Evolutionary conservation across 2,329 filamentous ascomycete genomes (phyloP).

Genomic region (Verticillium isaacii): DNA sequence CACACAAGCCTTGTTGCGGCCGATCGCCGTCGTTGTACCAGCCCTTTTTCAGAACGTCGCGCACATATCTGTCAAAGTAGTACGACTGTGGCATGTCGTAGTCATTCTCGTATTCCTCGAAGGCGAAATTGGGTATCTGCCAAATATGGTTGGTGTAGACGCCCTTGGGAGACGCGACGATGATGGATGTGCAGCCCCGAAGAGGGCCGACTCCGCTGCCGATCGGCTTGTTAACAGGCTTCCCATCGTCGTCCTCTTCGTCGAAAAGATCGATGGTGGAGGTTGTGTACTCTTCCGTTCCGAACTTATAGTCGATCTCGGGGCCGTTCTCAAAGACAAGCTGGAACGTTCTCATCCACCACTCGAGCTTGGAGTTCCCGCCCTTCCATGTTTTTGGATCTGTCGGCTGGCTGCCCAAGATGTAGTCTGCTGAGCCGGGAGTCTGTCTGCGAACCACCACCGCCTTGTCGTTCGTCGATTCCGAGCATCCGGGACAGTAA

Average conservation of each 20-base stretch:
- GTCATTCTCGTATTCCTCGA: background rate
- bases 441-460: background rate
- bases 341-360: conserved; percentile 1
- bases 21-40: background rate
- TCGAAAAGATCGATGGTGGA: background rate
- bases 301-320: background rate
- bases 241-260: background rate
- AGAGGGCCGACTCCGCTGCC: conserved; percentile 9
- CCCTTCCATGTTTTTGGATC: background rate
- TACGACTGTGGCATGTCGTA: background rate
- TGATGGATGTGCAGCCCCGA: conserved; percentile 9
- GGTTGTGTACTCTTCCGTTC: background rate
- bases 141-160: conserved; percentile 11
- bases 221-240: background rate
- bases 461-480: background rate
- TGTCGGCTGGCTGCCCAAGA: background rate
- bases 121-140: conserved; percentile 7
- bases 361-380: background rate
- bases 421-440: background rate
- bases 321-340: background rate
- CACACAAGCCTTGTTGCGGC: background rate
- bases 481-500: background rate
- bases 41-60: conserved; percentile 1
- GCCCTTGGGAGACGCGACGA: conserved; percentile 8
- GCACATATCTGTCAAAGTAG: conserved; percentile 4